Evolutionary conservation across 164 flowering plant genomes (phyloP).

Genomic region (Magnolia officinalis): DNA sequence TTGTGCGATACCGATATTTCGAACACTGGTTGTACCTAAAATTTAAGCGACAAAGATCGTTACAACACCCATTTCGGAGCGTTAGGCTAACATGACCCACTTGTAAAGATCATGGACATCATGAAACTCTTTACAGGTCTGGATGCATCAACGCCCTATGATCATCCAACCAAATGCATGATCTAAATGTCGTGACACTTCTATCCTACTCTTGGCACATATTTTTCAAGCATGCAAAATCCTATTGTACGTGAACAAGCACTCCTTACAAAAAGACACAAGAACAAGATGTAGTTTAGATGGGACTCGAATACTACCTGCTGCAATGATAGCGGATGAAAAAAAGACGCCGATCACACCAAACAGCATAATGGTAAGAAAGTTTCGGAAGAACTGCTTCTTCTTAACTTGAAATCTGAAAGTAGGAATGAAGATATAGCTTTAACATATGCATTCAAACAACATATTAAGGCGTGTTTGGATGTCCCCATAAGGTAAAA

Average conservation of each 20-base stretch:
- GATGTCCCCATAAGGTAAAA: not conserved
- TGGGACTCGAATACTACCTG: slow-evolving; percentile 40
- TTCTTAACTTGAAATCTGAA: slow-evolving; percentile 94
- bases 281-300: not conserved
- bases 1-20: no score
- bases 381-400: slow-evolving; percentile 89
- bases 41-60: no score
- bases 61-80: no score
- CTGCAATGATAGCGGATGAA: slow-evolving; percentile 53
- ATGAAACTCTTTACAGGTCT: no score
- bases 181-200: no score
- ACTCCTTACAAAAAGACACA: not conserved
- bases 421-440: not conserved
- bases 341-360: slow-evolving; percentile 88
- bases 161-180: no score
- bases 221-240: not conserved
- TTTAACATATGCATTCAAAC: not conserved
- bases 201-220: no score
- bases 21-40: no score
- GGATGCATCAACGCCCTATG: no score
- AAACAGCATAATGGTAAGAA: slow-evolving; percentile 69
- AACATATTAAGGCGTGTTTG: not conserved
- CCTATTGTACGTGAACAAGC: not conserved
- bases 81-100: no score
- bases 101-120: no score